Evolutionary conservation across 2,329 filamentous ascomycete genomes (phyloP).

Genomic region (Plectosphaerella plurivora): DNA sequence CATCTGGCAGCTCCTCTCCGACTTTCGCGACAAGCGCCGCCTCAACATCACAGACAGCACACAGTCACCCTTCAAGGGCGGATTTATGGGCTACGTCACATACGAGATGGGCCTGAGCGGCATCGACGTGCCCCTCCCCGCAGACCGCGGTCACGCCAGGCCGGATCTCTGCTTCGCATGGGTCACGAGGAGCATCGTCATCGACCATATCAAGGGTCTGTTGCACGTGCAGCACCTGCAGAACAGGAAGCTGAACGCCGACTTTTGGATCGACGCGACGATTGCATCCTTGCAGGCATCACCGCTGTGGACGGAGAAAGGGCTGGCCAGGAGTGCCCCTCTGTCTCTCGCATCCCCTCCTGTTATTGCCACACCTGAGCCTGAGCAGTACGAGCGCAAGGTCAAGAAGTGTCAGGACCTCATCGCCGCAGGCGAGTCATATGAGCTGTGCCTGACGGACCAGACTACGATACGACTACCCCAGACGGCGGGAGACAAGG

Average conservation of each 20-base stretch:
- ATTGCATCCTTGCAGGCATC: constrained; percentile 26
- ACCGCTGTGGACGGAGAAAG: constrained; percentile 21
- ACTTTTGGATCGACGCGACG: constrained; percentile 24
- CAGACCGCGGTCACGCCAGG: constrained; percentile 32
- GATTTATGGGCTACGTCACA: constrained; percentile 78
- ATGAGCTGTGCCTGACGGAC: constrained; percentile 79
- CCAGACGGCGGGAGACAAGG: constrained; percentile 17
- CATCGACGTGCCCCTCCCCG: constrained; percentile 39
- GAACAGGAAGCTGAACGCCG: constrained; percentile 11
- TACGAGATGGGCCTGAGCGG: constrained; percentile 75
- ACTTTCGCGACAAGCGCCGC: constrained; percentile 31
- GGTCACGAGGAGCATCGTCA: constrained; percentile 70
- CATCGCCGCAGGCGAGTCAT: constrained; percentile 74
- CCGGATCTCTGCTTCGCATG: constrained; percentile 75
- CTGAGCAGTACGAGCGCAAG: constrained; percentile 56
- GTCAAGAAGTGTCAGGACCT: constrained; percentile 66
- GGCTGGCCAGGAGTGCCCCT: neutral
- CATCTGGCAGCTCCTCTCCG: constrained; percentile 48
- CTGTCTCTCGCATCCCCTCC: neutral
- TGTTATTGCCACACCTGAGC: constrained; percentile 34
- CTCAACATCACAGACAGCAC: constrained; percentile 11
- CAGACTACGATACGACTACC: constrained; percentile 59
- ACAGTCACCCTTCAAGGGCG: constrained; percentile 66
- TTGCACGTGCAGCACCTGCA: constrained; percentile 66
- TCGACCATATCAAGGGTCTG: constrained; percentile 63